Conservation (phyloP, 2,329 filamentous ascomycete genomes). For the Fusarium pseudonygamai region DNA sequence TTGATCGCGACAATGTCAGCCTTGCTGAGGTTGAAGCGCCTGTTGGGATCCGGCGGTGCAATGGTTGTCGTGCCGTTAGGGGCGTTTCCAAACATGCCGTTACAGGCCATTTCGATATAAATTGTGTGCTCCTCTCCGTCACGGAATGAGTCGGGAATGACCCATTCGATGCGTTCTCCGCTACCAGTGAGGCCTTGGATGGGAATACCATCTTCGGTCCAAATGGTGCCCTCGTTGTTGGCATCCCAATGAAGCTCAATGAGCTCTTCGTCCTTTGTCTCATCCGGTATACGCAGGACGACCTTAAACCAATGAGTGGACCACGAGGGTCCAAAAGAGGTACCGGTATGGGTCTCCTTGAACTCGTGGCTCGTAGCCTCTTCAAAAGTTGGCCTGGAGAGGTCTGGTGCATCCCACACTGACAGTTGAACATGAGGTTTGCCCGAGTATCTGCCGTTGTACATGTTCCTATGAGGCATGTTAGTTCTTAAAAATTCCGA, state of each 20-base stretch:
- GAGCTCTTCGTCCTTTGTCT: constrained; percentile 78
- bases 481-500: constrained; percentile 4
- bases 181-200: constrained; percentile 92
- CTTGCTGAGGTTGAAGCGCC: constrained; percentile 77
- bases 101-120: constrained; percentile 99
- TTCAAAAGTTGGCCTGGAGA: constrained; percentile 83
- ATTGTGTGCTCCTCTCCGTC: constrained; percentile 89
- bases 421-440: constrained; percentile 82
- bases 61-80: constrained; percentile 80
- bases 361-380: constrained; percentile 83
- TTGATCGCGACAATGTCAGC: constrained; percentile 93
- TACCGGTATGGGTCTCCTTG: constrained; percentile 76
- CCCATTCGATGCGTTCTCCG: constrained; percentile 90
- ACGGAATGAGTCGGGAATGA: constrained; percentile 81
- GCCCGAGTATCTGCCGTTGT: constrained; percentile 63
- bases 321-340: constrained; percentile 92
- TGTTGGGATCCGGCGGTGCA: constrained; percentile 87
- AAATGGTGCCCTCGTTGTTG: constrained; percentile 93
- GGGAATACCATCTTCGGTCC: constrained; percentile 88
- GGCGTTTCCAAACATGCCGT: constrained; percentile 97
- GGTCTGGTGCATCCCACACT: constrained; percentile 84
- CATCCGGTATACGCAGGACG: constrained; percentile 76
- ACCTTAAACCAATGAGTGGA: constrained; percentile 98
- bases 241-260: constrained; percentile 98
- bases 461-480: constrained; percentile 47